phyloP scores from a whole-genome alignment of 768 basidiomycete genomes.

The Hypsizygus marmoreus region DNA sequence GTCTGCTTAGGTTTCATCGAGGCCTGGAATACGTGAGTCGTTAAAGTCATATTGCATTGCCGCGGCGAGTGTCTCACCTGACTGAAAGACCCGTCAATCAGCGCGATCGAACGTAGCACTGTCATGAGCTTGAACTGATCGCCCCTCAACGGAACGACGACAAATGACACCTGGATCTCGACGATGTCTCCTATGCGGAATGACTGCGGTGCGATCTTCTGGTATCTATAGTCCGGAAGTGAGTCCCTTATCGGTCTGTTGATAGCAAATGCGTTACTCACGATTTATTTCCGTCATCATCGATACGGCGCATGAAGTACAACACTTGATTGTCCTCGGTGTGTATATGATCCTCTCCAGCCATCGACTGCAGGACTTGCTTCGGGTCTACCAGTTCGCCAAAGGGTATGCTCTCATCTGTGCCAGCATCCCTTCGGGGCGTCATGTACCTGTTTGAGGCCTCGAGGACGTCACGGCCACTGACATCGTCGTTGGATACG shows the following conservation, averaged over 20 bases:
- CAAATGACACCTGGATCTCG: slow-evolving; percentile 13
- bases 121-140: slow-evolving; percentile 13
- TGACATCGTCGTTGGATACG: neutral
- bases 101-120: slow-evolving; percentile 11
- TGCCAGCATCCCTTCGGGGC: neutral
- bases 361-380: slow-evolving; percentile 7
- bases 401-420: slow-evolving; percentile 6
- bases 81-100: slow-evolving; percentile 11
- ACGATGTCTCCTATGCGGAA: slow-evolving; percentile 17
- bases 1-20: neutral
- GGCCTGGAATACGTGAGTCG: neutral
- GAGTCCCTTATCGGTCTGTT: neutral
- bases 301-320: slow-evolving; percentile 3
- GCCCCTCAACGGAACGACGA: slow-evolving; percentile 13
- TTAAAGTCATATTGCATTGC: neutral
- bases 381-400: slow-evolving; percentile 10
- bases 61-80: slow-evolving; percentile 9
- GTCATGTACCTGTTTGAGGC: slow-evolving; percentile 16
- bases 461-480: neutral
- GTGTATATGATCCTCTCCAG: slow-evolving; percentile 3
- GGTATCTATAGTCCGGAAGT: slow-evolving; percentile 2
- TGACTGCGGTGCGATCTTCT: slow-evolving; percentile 1
- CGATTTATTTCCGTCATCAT: neutral
- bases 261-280: neutral
- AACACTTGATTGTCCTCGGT: slow-evolving; percentile 16